phyloP scores from a whole-genome alignment of 129 eudicot species.

The Flaveria sonorensis region DNA sequence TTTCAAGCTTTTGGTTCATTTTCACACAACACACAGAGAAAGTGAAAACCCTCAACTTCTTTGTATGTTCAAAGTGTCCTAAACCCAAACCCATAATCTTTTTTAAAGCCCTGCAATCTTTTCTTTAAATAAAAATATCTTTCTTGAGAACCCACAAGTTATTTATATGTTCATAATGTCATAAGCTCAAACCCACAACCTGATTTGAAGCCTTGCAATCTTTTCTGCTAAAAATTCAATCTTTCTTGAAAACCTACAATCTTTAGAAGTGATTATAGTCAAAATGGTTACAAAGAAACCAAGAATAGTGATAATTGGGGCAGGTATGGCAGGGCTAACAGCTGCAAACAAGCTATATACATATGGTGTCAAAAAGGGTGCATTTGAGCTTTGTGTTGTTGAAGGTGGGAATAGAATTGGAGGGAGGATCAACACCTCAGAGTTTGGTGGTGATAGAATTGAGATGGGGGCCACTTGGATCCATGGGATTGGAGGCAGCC shows the following conservation, averaged over 20 bases:
- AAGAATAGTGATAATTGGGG: conserved; percentile 80
- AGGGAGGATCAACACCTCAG: conserved; percentile 77
- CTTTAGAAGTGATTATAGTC: not conserved
- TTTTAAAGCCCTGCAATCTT: not conserved
- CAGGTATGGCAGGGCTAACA: conserved; percentile 91
- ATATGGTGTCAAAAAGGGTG: conserved; percentile 44
- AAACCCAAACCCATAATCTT: conserved; percentile 27
- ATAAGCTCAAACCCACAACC: conserved; percentile 31
- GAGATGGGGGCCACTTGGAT: conserved; percentile 99
- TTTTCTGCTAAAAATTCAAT: conserved; percentile 11
- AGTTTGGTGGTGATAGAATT: conserved; percentile 79
- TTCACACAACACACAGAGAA: not conserved
- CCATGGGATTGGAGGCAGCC: conserved; percentile 94
- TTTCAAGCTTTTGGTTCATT: conserved; percentile 3
- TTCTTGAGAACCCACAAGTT: conserved; percentile 16
- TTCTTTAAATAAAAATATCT: not conserved
- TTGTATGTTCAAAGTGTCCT: conserved; percentile 19
- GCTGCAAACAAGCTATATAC: conserved; percentile 88
- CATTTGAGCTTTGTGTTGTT: conserved; percentile 69
- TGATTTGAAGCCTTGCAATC: not conserved
- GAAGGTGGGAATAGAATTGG: conserved; percentile 90
- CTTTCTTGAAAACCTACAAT: conserved; percentile 8
- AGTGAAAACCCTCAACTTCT: conserved; percentile 1
- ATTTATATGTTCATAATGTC: conserved; percentile 6
- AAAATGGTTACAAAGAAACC: conserved; percentile 74